phyloP scores from a whole-genome alignment of 768 basidiomycete species.

The Coprinopsis marcescibilis region DNA sequence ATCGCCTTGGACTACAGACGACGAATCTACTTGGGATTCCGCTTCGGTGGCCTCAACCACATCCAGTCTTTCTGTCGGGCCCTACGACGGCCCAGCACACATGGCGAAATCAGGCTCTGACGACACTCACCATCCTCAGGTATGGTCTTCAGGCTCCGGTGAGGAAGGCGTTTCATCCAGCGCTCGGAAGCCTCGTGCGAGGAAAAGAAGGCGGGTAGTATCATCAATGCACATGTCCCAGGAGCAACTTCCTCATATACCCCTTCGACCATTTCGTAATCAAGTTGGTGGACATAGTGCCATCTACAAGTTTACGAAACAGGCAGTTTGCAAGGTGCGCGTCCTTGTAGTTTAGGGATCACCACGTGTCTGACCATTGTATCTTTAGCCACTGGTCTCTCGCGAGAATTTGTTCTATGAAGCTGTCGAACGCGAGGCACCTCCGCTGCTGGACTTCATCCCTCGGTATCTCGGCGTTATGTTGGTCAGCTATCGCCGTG shows the following conservation, averaged over 20 bases:
- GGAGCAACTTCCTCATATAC: slow-evolving; percentile 78
- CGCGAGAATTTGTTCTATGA: slow-evolving; percentile 98
- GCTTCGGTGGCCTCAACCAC: slow-evolving; percentile 59
- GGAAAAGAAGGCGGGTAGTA: slow-evolving; percentile 15
- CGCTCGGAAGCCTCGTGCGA: neutral
- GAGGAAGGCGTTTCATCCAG: neutral
- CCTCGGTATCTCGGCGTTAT: slow-evolving; percentile 99
- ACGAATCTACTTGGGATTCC: slow-evolving; percentile 73
- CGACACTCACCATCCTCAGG: slow-evolving; percentile 1
- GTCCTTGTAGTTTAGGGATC: slow-evolving; percentile 11
- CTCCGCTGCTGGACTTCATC: slow-evolving; percentile 87
- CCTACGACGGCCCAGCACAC: neutral
- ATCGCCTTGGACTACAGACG: slow-evolving; percentile 73
- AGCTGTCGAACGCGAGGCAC: slow-evolving; percentile 89
- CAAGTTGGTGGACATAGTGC: slow-evolving; percentile 97
- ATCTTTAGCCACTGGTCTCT: slow-evolving; percentile 81
- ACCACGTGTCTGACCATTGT: slow-evolving; percentile 18
- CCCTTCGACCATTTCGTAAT: slow-evolving; percentile 91
- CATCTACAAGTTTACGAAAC: slow-evolving; percentile 96
- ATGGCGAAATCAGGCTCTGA: slow-evolving; percentile 1
- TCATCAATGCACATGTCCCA: slow-evolving; percentile 37
- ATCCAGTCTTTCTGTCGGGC: slow-evolving; percentile 20
- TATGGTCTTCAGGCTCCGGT: slow-evolving; percentile 6
- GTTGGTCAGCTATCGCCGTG: slow-evolving; percentile 92
- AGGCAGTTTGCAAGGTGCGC: slow-evolving; percentile 96